Conservation (phyloP, 306 rosid species). For the Oemleria cerasiformis region DNA sequence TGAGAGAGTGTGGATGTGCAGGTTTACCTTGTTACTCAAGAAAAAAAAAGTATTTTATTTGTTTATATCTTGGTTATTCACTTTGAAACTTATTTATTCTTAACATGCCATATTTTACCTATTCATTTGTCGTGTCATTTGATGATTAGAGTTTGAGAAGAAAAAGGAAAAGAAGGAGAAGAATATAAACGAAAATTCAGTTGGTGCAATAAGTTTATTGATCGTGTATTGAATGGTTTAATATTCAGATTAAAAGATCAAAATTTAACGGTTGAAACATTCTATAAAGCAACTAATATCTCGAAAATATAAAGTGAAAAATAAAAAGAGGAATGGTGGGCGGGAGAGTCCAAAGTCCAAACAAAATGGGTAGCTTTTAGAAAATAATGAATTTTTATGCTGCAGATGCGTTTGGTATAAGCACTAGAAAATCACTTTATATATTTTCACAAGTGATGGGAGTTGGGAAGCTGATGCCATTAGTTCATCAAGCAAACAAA, state of each 20-base stretch:
- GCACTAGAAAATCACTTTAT: slow-evolving; percentile 25
- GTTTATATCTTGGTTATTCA: background rate
- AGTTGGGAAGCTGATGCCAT: slow-evolving; percentile 30
- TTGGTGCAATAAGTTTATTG: too few species aligned
- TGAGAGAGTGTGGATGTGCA: too few species aligned
- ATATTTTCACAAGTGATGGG: slow-evolving; percentile 7
- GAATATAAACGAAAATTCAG: background rate
- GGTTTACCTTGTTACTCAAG: too few species aligned
- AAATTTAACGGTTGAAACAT: too few species aligned
- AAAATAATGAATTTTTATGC: slow-evolving; percentile 12
- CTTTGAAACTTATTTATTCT: background rate
- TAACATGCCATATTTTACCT: background rate
- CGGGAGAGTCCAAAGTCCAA: slow-evolving; percentile 21
- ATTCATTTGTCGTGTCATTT: background rate
- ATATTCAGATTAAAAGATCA: too few species aligned
- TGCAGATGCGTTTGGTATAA: slow-evolving; percentile 22
- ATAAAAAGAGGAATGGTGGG: background rate
- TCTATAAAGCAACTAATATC: too few species aligned
- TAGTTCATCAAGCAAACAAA: background rate
- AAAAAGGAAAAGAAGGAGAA: background rate
- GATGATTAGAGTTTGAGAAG: background rate
- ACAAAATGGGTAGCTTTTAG: slow-evolving; percentile 28
- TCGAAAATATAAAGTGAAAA: background rate
- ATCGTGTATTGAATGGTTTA: too few species aligned
- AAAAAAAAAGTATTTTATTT: too few species aligned